Evolutionary conservation across 208 protist species (phyloP), one percentile per base, ranked within the genome.

Genomic region (Trypanosoma mega): DNA sequence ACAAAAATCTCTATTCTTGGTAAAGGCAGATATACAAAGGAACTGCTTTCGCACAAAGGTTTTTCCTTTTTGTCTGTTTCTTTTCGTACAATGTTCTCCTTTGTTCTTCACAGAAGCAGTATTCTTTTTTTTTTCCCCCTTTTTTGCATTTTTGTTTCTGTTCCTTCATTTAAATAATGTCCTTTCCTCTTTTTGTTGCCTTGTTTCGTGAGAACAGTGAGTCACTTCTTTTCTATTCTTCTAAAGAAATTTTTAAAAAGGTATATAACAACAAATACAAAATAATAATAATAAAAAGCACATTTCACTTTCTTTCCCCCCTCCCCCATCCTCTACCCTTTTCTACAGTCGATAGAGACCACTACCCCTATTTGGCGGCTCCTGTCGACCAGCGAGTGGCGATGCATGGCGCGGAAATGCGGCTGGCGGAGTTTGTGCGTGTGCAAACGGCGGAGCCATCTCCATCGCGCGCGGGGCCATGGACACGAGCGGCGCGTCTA

Each of bases 301-400:
- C 18, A 54, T n/a, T 24, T 20, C 29, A 21, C 3, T n/a, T 37
- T 54, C 4, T 33, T 33, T 20, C 4, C 16, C 21, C 23, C 8
- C 23, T 53, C 7, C 23, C 48, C 24, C 18, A 11, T 31, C 24
- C 48, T 53, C 48, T 53, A 11, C 48, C 48, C n/a, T n/a, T n/a
- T 24, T 49, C 30, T 67, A 67, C 34, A 67, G 51, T 18, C 61
- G 63, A 48, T 46, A 36, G 0, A 69, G 23, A 2, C 63, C 63
- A 30, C 43, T 60, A 26, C 44, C 51, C 55, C 20, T 27, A 54
- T 3, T 34, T 27, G 11, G 44, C 21, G 30, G 29, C 24, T 50
- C 45, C 23, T 27, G 2, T 29, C 31, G 39, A 43, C 26, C 2
- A 21, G 9, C 31, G 16, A 8, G 33, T 14, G 23, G 27, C 44